Conservation (phyloP, 2,329 filamentous ascomycete species). For the Aspergillus caelatus region DNA sequence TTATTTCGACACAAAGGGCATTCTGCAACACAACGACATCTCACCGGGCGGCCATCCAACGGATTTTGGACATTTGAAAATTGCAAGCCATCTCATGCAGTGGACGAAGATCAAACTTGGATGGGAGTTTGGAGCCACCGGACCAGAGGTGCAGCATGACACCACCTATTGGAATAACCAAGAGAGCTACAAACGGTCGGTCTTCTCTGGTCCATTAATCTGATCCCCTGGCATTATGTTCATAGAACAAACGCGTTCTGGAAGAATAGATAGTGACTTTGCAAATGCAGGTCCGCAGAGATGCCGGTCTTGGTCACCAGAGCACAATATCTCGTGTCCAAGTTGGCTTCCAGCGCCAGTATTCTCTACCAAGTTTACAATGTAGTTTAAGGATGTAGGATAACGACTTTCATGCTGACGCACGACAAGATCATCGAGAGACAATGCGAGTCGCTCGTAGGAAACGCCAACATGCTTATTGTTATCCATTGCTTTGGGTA, state of each 20-base stretch:
- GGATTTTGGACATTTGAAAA: conserved; percentile 62
- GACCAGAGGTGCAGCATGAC: conserved; percentile 54
- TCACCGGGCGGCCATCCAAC: conserved; percentile 61
- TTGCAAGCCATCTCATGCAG: conserved; percentile 61
- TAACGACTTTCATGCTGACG: conserved; percentile 15
- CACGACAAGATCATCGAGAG: conserved; percentile 1
- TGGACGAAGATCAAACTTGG: conserved; percentile 59
- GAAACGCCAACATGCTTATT: conserved; percentile 13
- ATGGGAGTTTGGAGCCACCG: conserved; percentile 59
- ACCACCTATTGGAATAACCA: conserved; percentile 59
- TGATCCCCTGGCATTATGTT: neutral
- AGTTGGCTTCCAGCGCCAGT: neutral
- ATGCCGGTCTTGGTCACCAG: neutral
- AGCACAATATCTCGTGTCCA: neutral
- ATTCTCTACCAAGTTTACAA: neutral
- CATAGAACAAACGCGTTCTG: neutral
- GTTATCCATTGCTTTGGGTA: conserved; percentile 19
- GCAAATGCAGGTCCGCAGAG: neutral
- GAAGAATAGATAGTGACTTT: neutral
- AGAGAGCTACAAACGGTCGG: conserved; percentile 36
- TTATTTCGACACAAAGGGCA: conserved; percentile 62
- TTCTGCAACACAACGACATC: conserved; percentile 65
- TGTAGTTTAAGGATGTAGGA: conserved; percentile 14
- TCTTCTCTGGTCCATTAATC: neutral
- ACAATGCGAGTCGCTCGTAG: neutral